phyloP scores from a whole-genome alignment of 202 grass and related monocot species.

The Schoenoplectus tabernaemontani region DNA sequence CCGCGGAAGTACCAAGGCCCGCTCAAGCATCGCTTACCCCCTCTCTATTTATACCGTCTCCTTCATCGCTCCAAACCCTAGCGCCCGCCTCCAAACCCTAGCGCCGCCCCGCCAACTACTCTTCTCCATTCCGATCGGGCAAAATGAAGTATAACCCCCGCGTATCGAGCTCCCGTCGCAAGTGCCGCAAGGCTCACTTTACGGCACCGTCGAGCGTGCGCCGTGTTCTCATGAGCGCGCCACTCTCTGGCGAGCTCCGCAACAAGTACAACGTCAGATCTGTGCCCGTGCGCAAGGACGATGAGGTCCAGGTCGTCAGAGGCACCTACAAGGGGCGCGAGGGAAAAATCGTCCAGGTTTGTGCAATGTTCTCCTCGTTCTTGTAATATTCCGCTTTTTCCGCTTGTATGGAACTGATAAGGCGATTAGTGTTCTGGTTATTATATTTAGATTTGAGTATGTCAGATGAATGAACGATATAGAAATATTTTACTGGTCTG shows the following conservation, averaged over 20 bases:
- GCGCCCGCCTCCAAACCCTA: conserved; percentile 11
- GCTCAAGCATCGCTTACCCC: too few relatives aligned
- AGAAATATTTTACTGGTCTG: neutral
- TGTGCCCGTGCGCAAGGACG: conserved; percentile 81
- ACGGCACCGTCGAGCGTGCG: conserved; percentile 86
- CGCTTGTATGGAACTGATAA: neutral
- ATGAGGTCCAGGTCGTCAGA: conserved; percentile 88
- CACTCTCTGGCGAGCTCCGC: conserved; percentile 72
- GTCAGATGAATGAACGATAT: neutral
- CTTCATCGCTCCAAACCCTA: neutral
- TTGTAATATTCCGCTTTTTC: neutral
- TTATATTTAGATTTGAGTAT: neutral
- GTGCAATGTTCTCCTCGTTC: neutral
- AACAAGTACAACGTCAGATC: conserved; percentile 92
- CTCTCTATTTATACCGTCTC: too few relatives aligned
- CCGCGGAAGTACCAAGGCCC: too few relatives aligned
- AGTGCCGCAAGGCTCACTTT: conserved; percentile 98
- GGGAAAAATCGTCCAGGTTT: conserved; percentile 84
- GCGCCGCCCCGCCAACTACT: neutral
- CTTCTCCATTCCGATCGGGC: neutral
- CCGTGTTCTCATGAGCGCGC: conserved; percentile 80
- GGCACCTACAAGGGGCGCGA: conserved; percentile 91
- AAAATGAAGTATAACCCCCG: conserved; percentile 77
- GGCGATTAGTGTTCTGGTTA: neutral
- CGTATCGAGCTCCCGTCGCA: conserved; percentile 76